phyloP scores from a whole-genome alignment of 2,329 filamentous ascomycete genomes.

The Botrytis paeoniae region DNA sequence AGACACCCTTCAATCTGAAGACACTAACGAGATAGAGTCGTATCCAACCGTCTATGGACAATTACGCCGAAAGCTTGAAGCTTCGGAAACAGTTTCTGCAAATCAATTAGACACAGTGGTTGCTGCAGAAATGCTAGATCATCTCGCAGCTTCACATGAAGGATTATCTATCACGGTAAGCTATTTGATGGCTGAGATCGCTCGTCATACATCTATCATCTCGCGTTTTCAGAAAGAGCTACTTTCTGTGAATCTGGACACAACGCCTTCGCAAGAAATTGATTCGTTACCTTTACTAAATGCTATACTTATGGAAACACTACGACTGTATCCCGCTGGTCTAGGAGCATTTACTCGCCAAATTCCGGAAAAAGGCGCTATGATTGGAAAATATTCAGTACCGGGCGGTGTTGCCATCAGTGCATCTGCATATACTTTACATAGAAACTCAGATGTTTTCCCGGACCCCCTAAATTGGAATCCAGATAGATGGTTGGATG shows the following conservation, averaged over 20 bases:
- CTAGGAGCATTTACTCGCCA: constrained; percentile 49
- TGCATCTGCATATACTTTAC: not conserved
- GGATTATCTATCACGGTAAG: constrained; percentile 66
- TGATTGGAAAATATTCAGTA: not conserved
- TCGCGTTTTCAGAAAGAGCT: constrained; percentile 26
- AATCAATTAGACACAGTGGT: constrained; percentile 36
- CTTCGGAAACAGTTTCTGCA: not conserved
- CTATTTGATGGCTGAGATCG: constrained; percentile 58
- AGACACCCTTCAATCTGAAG: not conserved
- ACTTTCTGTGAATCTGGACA: not conserved
- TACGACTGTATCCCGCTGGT: constrained; percentile 53
- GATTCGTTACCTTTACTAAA: constrained; percentile 51
- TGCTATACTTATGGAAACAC: constrained; percentile 53
- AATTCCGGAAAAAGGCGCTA: constrained; percentile 14
- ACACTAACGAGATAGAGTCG: not conserved
- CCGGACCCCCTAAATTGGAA: constrained; percentile 47
- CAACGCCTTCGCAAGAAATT: constrained; percentile 36
- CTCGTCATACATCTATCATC: constrained; percentile 37
- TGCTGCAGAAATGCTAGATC: constrained; percentile 70
- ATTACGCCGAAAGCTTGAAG: not conserved
- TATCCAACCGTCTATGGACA: not conserved
- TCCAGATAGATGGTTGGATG: constrained; percentile 44
- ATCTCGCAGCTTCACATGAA: constrained; percentile 72
- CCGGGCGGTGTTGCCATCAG: constrained; percentile 23
- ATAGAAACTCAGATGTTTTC: constrained; percentile 40